Conservation (phyloP, 2,329 filamentous ascomycete species). For the Aspergillus nomiae region DNA sequence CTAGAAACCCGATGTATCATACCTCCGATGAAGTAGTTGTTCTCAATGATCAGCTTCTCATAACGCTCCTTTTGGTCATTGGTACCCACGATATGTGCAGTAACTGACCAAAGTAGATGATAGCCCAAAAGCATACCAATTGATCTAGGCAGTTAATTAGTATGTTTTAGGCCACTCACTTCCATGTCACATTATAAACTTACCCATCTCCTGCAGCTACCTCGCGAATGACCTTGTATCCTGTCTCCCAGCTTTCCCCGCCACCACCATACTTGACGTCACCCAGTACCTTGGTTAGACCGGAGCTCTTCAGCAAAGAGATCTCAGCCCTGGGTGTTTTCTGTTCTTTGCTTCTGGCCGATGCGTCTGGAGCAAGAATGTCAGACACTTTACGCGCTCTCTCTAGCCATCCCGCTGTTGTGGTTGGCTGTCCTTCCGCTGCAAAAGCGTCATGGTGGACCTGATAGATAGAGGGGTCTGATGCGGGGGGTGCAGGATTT, state of each 20-base stretch:
- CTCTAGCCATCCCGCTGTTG: background rate
- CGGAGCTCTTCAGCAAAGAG: slow-evolving; percentile 54
- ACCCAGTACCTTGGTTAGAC: slow-evolving; percentile 54
- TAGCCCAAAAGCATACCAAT: slow-evolving; percentile 68
- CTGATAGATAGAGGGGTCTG: background rate
- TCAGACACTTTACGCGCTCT: background rate
- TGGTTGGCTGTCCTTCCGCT: background rate
- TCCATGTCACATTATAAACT: background rate
- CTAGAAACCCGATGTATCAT: background rate
- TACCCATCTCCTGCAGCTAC: slow-evolving; percentile 66
- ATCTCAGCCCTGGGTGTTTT: slow-evolving; percentile 56
- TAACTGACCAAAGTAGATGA: slow-evolving; percentile 65
- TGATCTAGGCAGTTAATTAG: slow-evolving; percentile 39
- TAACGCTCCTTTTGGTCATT: slow-evolving; percentile 60
- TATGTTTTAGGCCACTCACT: background rate
- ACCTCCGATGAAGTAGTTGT: slow-evolving; percentile 68
- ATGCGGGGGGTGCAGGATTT: background rate
- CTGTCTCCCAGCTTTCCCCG: slow-evolving; percentile 56
- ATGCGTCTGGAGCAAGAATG: background rate
- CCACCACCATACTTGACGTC: slow-evolving; percentile 56
- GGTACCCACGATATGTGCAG: slow-evolving; percentile 62
- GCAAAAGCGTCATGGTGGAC: background rate
- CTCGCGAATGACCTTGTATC: slow-evolving; percentile 62
- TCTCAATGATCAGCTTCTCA: slow-evolving; percentile 60
- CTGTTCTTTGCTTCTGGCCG: slow-evolving; percentile 42